phyloP scores from a whole-genome alignment of 768 basidiomycete species.

The Boletus edulis region DNA sequence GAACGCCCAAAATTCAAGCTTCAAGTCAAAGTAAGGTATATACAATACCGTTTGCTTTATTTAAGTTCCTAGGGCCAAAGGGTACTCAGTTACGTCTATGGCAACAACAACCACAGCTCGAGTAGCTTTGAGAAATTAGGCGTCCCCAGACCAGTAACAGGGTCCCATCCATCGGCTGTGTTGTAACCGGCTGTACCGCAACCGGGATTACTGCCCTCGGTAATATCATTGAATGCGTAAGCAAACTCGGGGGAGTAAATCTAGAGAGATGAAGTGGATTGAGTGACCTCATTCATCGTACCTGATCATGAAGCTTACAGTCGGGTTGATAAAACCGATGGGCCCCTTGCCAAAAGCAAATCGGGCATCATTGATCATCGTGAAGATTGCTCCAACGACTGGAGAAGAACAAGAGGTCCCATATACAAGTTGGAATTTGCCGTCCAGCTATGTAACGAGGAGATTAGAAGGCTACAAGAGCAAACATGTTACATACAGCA shows the following conservation, averaged over 20 bases:
- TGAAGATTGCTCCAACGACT: conserved; percentile 31
- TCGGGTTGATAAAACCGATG: conserved; percentile 18
- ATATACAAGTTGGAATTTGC: conserved; percentile 21
- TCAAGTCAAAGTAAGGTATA: not conserved
- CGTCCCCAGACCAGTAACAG: conserved; percentile 46
- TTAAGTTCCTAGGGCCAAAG: not conserved
- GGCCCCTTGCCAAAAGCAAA: conserved; percentile 31
- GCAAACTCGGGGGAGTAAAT: conserved; percentile 7
- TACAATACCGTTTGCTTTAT: not conserved
- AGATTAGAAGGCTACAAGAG: not conserved
- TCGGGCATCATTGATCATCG: conserved; percentile 40
- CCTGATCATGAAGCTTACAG: not conserved
- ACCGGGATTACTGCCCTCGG: conserved; percentile 42
- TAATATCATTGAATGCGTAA: conserved; percentile 40
- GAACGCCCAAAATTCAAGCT: too few species aligned
- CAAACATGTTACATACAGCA: conserved; percentile 14
- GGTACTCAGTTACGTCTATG: not conserved
- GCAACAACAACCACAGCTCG: conserved; percentile 33
- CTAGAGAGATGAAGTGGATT: not conserved
- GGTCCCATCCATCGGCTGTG: conserved; percentile 38
- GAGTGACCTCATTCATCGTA: not conserved
- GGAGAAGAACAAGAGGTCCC: conserved; percentile 38
- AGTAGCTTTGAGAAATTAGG: conserved; percentile 42
- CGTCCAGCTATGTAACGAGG: conserved; percentile 16
- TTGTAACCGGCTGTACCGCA: conserved; percentile 42